Base-by-base conservation (phyloP, 768 basidiomycete species). In the Hemileccinum impolitum region DNA sequence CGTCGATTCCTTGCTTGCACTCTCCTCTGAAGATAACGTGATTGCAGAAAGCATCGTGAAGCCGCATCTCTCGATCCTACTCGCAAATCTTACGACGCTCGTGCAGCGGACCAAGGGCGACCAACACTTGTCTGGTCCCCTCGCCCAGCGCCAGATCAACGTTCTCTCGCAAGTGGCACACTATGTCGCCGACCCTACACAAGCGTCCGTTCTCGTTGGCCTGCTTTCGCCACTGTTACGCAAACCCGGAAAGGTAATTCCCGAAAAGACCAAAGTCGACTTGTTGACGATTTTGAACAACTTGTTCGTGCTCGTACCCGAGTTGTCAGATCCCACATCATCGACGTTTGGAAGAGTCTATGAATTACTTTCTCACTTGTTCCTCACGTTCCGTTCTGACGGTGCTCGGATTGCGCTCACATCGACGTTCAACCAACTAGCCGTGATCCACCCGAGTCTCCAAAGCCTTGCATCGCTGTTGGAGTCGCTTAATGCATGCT, bases 191-290 rank as follows among this genome's bases (percentile, higher is more conserved):
- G 82, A 91, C 59, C 72, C 80, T 2, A 64, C 68, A 0, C 90
- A 97, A 60, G 92, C 93, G 1, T 74, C 80, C 14, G 79, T 78
- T 5, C 75, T 98, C 6, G 75, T 93, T 18, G 61, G 70, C 0
- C 74, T 97, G 3, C 85, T 97, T 60, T 70, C 79, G 0, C 94
- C 94, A 1, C 74, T 96, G 23, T 74, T 98, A 13, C 84, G 86
- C 41, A 86, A 84, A 56, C 84, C 92, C 3, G 66, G 77, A 19
- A 90, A 84, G 62, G 64, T 84, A 4, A 80, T 96, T 0, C 78
- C 88, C 0, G 96, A 99, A 70, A 90, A 85, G 65, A 75, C 86
- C 65, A 97, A 98, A 72, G 73, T 81, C 34, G 81, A 94, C 61
- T 67, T 97, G 47, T 73, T 97, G 44, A 81, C 74, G 57, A 89